Percentiles rank a stretch among this genome's conserved stretches.
These are phyloP conservation scores for Tardiomyces digboiensis DNA, from an alignment of 1,139 yeast genomes.

Conservation along the genomic window DNA sequence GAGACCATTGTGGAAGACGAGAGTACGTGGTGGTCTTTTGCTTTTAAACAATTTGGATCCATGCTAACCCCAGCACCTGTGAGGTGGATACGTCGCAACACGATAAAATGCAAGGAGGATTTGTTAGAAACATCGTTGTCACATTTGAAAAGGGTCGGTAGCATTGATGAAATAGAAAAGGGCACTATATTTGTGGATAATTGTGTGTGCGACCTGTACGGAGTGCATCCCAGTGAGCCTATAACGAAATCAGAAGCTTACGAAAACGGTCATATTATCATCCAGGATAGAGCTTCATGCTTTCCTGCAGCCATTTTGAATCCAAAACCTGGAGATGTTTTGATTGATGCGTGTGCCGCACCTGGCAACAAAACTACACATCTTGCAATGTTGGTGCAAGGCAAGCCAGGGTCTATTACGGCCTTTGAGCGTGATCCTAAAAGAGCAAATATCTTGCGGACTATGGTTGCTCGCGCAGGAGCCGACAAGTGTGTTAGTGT, in stretches of 20 bases:
- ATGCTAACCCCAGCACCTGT: conserved; percentile 43
- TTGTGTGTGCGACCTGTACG: conserved; percentile 66
- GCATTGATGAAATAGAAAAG: conserved; percentile 34
- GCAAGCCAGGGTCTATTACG: conserved; percentile 36
- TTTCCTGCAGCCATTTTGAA: conserved; percentile 83
- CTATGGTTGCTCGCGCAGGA: conserved; percentile 77
- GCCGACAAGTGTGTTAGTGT: conserved; percentile 52
- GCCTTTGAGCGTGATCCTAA: conserved; percentile 84
- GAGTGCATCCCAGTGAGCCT: conserved; percentile 53
- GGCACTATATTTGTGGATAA: conserved; percentile 53
- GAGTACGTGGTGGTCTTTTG: conserved; percentile 11
- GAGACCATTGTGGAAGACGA: conserved; percentile 38
- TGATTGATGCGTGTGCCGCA: conserved; percentile 95
- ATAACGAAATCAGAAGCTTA: conserved; percentile 58
- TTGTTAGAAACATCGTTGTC: conserved; percentile 38
- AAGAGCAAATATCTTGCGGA: conserved; percentile 61
- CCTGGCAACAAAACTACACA: conserved; percentile 98
- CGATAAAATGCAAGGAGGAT: conserved; percentile 38
- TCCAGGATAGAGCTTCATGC: conserved; percentile 95
- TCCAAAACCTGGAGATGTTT: conserved; percentile 38
- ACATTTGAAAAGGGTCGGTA: conserved; percentile 39
- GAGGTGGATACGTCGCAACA: conserved; percentile 79
- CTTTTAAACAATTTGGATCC: not conserved
- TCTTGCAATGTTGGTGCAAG: conserved; percentile 52
- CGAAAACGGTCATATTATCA: conserved; percentile 65